phyloP scores from a whole-genome alignment of 2,329 filamentous ascomycete species.

The Trichoderma polysporum region DNA sequence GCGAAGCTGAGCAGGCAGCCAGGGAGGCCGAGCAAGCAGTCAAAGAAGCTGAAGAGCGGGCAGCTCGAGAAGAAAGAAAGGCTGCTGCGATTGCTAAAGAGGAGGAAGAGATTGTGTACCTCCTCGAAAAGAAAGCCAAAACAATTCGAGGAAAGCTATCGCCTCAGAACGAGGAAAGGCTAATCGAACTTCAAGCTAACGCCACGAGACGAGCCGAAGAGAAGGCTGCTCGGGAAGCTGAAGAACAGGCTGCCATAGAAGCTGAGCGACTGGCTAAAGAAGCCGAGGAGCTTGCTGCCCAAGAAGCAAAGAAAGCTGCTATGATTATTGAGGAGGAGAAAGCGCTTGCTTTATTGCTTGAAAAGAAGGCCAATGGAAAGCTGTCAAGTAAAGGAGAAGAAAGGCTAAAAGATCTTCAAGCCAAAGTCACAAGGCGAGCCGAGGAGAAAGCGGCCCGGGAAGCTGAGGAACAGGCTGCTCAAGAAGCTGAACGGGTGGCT shows the following conservation, averaged over 20 bases:
- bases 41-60: conserved; percentile 38
- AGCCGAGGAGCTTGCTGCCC: not conserved
- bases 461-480: conserved; percentile 27
- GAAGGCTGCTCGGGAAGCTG: not conserved
- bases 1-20: conserved; percentile 36
- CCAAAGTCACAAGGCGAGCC: not conserved
- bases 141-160: conserved; percentile 43
- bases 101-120: conserved; percentile 40
- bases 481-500: conserved; percentile 26
- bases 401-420: not conserved
- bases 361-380: conserved; percentile 47
- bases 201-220: conserved; percentile 30
- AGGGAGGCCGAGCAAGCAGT: conserved; percentile 36
- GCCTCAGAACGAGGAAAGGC: conserved; percentile 48
- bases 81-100: conserved; percentile 29
- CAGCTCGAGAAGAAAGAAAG: conserved; percentile 20
- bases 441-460: conserved; percentile 28
- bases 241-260: conserved; percentile 19
- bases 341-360: conserved; percentile 43
- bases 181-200: conserved; percentile 39
- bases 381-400: conserved; percentile 19
- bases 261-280: conserved; percentile 18
- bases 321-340: conserved; percentile 32
- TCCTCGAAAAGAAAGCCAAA: conserved; percentile 51
- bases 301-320: not conserved